Evolutionary conservation across 1,139 yeast species (phyloP).

Genomic region (Yamadazyma aaseri): DNA sequence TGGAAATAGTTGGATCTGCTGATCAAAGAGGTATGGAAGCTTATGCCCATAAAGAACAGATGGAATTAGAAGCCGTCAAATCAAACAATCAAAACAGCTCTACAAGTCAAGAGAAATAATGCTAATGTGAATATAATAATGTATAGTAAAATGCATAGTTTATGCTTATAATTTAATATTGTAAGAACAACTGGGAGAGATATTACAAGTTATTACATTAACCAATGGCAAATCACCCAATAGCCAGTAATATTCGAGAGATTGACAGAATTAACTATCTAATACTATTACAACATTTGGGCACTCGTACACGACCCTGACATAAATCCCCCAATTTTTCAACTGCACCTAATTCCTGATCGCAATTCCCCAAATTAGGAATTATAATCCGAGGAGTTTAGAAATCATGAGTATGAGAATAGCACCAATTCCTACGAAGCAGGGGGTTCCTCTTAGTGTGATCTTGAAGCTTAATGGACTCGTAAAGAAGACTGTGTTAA

Average conservation of each 20-base stretch:
- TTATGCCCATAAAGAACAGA: conserved; percentile 38
- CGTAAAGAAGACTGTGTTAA: conserved; percentile 26
- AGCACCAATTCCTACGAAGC: conserved; percentile 15
- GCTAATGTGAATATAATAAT: neutral
- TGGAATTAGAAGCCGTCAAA: conserved; percentile 24
- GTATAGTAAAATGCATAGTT: too few relatives aligned
- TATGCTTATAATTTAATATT: neutral
- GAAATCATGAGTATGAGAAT: conserved; percentile 18
- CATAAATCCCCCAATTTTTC: too few relatives aligned
- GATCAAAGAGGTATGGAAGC: conserved; percentile 39
- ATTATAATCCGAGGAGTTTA: conserved; percentile 8
- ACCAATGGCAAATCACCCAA: too few relatives aligned
- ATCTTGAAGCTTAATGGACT: conserved; percentile 22
- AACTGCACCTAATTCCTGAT: too few relatives aligned
- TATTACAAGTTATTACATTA: too few relatives aligned
- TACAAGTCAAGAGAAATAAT: conserved; percentile 9
- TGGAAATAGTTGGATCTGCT: conserved; percentile 48
- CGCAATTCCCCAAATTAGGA: conserved; percentile 1
- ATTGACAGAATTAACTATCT: too few relatives aligned
- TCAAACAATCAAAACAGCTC: conserved; percentile 12
- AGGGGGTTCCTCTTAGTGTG: conserved; percentile 13
- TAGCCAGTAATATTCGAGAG: too few relatives aligned
- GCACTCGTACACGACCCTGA: too few relatives aligned
- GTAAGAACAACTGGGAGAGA: too few relatives aligned
- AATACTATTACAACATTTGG: too few relatives aligned